These are phyloP conservation scores for Colletotrichum sp. DNA, from an alignment of 2,329 filamentous ascomycete genomes.

Conservation along the genomic window DNA sequence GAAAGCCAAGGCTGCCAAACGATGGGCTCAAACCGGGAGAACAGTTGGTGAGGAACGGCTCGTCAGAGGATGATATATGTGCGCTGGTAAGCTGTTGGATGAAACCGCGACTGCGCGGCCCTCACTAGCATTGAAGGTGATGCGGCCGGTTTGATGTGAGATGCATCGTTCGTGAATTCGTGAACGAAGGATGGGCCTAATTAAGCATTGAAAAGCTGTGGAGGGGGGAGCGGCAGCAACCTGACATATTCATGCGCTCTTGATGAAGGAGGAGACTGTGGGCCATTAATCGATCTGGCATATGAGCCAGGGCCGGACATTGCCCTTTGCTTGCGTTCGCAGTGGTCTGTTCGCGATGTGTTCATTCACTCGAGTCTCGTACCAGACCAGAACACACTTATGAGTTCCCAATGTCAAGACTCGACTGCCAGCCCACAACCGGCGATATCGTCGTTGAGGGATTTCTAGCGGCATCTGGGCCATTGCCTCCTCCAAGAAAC, in stretches of 20 bases:
- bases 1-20: constrained; percentile 3
- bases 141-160: neutral
- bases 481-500: neutral
- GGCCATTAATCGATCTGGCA: neutral
- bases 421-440: neutral
- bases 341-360: neutral
- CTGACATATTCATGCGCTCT: constrained; percentile 9
- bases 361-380: neutral
- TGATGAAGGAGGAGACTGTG: neutral
- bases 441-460: neutral
- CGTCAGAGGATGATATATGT: neutral
- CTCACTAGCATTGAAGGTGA: neutral
- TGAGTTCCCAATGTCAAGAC: neutral
- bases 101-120: constrained; percentile 4
- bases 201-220: neutral
- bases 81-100: neutral
- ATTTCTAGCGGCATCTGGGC: constrained; percentile 8
- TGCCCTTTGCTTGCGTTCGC: neutral
- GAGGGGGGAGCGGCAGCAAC: neutral
- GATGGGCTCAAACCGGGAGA: neutral
- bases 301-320: neutral
- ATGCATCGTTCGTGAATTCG: neutral
- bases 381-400: neutral
- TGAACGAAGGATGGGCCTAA: neutral
- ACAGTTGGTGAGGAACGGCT: neutral